phyloP scores from a whole-genome alignment of 768 basidiomycete species.

The Candolleomyces efflorescens region DNA sequence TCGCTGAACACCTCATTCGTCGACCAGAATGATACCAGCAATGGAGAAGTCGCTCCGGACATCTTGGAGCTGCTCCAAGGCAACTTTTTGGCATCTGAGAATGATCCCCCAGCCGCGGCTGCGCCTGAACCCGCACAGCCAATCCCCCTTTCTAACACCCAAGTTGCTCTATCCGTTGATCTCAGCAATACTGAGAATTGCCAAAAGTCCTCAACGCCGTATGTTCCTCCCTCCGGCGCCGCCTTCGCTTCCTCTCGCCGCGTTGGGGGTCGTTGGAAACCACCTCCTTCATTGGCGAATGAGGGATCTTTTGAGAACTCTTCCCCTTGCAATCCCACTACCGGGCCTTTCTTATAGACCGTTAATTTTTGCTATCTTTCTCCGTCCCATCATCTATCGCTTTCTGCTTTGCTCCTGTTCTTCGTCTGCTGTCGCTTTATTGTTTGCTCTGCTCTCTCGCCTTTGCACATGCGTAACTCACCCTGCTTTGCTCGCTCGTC shows the following conservation, averaged over 20 bases:
- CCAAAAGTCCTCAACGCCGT: constrained; percentile 15
- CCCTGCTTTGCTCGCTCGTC: not conserved
- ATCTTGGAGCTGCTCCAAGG: not conserved
- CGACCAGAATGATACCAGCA: not conserved
- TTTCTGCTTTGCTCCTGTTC: not conserved
- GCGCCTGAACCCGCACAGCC: not conserved
- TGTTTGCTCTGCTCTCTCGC: not conserved
- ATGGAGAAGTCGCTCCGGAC: not conserved
- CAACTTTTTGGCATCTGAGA: not conserved
- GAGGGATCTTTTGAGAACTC: not conserved
- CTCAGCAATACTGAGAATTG: constrained; percentile 1
- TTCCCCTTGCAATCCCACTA: not conserved
- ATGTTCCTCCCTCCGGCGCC: constrained; percentile 56
- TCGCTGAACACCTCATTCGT: not conserved
- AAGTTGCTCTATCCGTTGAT: constrained; percentile 3
- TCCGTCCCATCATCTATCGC: not conserved
- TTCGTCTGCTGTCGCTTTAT: not conserved
- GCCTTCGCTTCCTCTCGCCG: constrained; percentile 45
- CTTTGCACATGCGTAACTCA: not conserved
- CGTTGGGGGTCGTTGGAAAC: constrained; percentile 50
- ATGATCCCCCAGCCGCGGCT: not conserved
- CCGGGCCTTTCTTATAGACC: not conserved
- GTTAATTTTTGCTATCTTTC: not conserved
- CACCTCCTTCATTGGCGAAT: not conserved
- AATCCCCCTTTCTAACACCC: not conserved